Evolutionary conservation across 2,329 filamentous ascomycete species (phyloP), one percentile per base, ranked within the genome.

Genomic region (Verticillium tricorpus): DNA sequence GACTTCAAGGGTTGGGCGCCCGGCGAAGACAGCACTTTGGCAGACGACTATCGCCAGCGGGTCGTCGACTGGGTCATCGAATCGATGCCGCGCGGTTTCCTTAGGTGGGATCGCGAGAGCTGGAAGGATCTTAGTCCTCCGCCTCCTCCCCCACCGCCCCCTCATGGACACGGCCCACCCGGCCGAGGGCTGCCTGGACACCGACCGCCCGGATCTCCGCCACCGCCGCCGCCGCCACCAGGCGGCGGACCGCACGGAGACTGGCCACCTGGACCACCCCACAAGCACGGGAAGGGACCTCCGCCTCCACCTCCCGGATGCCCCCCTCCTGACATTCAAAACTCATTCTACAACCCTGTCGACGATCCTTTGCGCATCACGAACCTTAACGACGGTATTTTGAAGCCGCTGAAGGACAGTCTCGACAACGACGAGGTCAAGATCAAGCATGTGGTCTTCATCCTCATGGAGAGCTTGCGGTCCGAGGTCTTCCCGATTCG

Each of bases 401-500:
- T 68, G 11, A 60, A 63, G 17, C 60, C 66, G 3, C 57, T 68
- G 12, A 37, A 61, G 31, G 63, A 61, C 34, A 61, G 62, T 14
- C 57, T 68, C 15, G 50, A 60, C 14, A 40, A 63, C 6, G 65
- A 60, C 4, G 60, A 60, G 14, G 64, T 73, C 34, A 71, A 70
- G 54, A 74, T 77, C 62, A 75, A 74, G 62, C 74, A 77, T 57
- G 68, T 77, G 7, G 66, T 77, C 25, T 63, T 73, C 17, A 59
- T 77, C 5, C 73, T 74, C 35, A 66, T 77, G 34, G 75, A 74
- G 66, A 78, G 69, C 63, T 76, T 68, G 35, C 73, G 67, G 50
- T 71, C 68, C 1, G 74, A 77, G 59, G 66, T 77, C 12, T 77
- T 75, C 55, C 75, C 74, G 0, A 61, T 77, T 34, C 71, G 73